These are phyloP conservation scores for Iris macrosiphon DNA, from an alignment of 106 monocot species.

Conservation along the genomic window DNA sequence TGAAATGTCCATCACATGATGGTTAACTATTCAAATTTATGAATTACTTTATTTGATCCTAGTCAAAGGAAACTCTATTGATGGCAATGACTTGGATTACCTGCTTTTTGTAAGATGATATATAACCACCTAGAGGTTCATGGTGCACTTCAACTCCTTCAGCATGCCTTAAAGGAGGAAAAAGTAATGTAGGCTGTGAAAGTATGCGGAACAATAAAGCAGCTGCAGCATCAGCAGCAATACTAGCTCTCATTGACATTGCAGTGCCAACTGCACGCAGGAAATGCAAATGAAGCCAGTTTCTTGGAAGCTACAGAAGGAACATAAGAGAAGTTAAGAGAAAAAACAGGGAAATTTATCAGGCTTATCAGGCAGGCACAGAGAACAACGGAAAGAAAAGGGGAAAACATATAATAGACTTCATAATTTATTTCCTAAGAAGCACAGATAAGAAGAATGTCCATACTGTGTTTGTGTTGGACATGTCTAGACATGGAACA, in stretches of 20 bases:
- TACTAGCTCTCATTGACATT: slow-evolving; percentile 94
- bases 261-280: slow-evolving; percentile 95
- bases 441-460: too few relatives aligned
- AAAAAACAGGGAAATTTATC: too few relatives aligned
- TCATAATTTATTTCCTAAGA: too few relatives aligned
- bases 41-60: not conserved
- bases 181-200: slow-evolving; percentile 88
- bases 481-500: too few relatives aligned
- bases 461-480: too few relatives aligned
- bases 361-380: too few relatives aligned
- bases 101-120: slow-evolving; percentile 71
- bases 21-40: too few relatives aligned
- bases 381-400: too few relatives aligned
- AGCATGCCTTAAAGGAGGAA: slow-evolving; percentile 79
- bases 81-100: slow-evolving; percentile 15
- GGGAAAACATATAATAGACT: too few relatives aligned
- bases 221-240: slow-evolving; percentile 95
- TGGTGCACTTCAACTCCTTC: slow-evolving; percentile 77
- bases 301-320: slow-evolving; percentile 72
- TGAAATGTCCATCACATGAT: too few relatives aligned
- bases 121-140: slow-evolving; percentile 53
- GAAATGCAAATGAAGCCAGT: slow-evolving; percentile 98
- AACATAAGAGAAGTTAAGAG: slow-evolving; percentile 13
- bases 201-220: slow-evolving; percentile 94
- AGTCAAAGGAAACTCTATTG: not conserved